Evolutionary conservation across 176 grass and related monocot genomes (phyloP), one percentile per base, ranked within the genome.

Genomic region (Eremochloa ophiuroides): DNA sequence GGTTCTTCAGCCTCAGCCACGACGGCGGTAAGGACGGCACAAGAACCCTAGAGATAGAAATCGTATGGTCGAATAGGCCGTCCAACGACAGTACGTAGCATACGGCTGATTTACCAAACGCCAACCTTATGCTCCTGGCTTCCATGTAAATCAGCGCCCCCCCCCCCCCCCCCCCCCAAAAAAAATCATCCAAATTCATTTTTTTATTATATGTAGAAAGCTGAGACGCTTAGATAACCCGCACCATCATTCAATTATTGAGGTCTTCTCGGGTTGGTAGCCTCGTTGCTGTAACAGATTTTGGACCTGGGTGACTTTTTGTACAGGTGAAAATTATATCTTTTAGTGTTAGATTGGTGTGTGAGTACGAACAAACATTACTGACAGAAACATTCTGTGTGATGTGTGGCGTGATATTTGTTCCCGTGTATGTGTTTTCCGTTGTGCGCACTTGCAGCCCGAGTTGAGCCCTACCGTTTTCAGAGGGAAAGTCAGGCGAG

Each of bases 1-100:
- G 95, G 62, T 87, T 91, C 82, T 98, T 94, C 84, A 94, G 90
- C 88, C 92, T 98, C 69, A 98, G 88, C 80, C 95, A 98, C 33
- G 95, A 98, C 4, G 92, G 95, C 6, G 85, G 93, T 6, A 94
- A 94, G 84, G 95, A 98, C 50, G 91, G 95, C 58, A 91, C 90
- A 8, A 87, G 95, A 79, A 94, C 92, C 5, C 78, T 98, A 18
- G 92, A 98, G 83, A 98, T 98, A 76, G 95, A 98, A 79, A 98
- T 98, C 39, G 81, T 98, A 47, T 98, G 95, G 95, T 98, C 92
- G 4, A 98, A 98, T 79, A 85, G 95, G 38, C 93, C 90, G 22
- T 83, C 90, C 10, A 88, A 81, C 7, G 91, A 92, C 82, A 69
- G 46, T 64, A 69, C 75, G 70, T 90, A 92, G 82, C 62, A 66